phyloP scores from a whole-genome alignment of 2,329 filamentous ascomycete genomes.

The Hymenoscyphus albidus region DNA sequence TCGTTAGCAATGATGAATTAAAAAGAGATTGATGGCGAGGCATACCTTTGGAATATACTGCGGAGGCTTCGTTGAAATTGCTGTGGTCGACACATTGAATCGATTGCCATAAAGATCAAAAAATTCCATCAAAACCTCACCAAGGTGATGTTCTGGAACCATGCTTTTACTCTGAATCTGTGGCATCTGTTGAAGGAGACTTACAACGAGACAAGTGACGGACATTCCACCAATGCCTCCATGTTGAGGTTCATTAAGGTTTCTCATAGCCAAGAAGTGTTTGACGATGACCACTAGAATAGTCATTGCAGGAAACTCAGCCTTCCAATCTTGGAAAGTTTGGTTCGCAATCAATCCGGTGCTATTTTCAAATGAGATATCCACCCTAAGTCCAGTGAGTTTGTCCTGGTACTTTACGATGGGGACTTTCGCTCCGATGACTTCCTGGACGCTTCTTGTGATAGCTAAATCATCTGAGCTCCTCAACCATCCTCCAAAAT shows the following conservation, averaged over 20 bases:
- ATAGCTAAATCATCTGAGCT: slow-evolving; percentile 39
- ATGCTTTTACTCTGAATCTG: slow-evolving; percentile 60
- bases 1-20: slow-evolving; percentile 11
- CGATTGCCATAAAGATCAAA: slow-evolving; percentile 83
- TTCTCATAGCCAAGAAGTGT: slow-evolving; percentile 85
- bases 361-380: slow-evolving; percentile 91
- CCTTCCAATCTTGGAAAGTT: slow-evolving; percentile 78
- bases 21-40: slow-evolving; percentile 13
- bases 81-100: slow-evolving; percentile 66
- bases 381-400: slow-evolving; percentile 75
- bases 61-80: slow-evolving; percentile 73
- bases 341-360: slow-evolving; percentile 75
- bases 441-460: slow-evolving; percentile 58
- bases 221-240: slow-evolving; percentile 93
- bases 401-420: slow-evolving; percentile 87
- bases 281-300: slow-evolving; percentile 85
- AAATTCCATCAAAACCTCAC: slow-evolving; percentile 80
- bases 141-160: slow-evolving; percentile 63
- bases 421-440: slow-evolving; percentile 76
- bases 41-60: slow-evolving; percentile 73
- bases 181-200: slow-evolving; percentile 78
- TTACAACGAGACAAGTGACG: slow-evolving; percentile 88
- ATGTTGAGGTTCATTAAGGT: slow-evolving; percentile 84
- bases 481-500: slow-evolving; percentile 49
- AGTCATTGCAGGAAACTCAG: slow-evolving; percentile 77